Evolutionary conservation across 2,329 filamentous ascomycete genomes (phyloP), one percentile per base, ranked within the genome.

Genomic region (Trichoderma sp.): DNA sequence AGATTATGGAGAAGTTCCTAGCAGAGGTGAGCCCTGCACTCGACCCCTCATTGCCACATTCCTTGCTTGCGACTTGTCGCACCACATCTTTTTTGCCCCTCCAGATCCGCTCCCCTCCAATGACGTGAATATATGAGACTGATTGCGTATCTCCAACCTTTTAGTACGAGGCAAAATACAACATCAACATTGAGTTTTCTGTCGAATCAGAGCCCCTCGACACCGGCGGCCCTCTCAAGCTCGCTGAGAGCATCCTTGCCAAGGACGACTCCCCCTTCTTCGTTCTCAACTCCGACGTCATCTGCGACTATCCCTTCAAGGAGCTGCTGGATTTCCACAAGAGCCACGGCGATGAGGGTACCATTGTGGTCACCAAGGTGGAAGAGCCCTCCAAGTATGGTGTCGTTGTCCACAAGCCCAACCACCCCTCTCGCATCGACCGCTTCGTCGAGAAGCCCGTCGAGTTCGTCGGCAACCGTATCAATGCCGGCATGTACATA

Each of bases 381-480:
- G 95, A 99, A 83, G 96, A 99, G 83, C 95, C 95, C 54, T 97
- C 93, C 78, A 99, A 99, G 84, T 99, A 98, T 81, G 95, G 95
- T 88, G 95, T 99, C 75, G 90, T 99, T 68, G 96, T 99, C 34
- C 95, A 98, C 89, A 96, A 97, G 86, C 93, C 94, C 71, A 92
- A 90, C 81, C 93, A 97, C 83, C 83, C 92, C 66, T 93, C 93
- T 58, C 90, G 92, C 79, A 98, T 99, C 81, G 96, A 99, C 83
- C 94, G 96, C 75, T 99, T 99, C 84, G 96, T 99, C 75, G 95
- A 99, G 89, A 99, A 99, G 87, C 95, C 95, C 46, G 93, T 98
- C 79, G 93, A 98, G 83, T 98, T 97, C 79, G 95, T 98, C 69
- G 95, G 95, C 76, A 98, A 98, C 88, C 92, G 95, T 73, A 98